Conservation (phyloP, 495 filamentous ascomycete species). For the Xylaria telfairii region DNA sequence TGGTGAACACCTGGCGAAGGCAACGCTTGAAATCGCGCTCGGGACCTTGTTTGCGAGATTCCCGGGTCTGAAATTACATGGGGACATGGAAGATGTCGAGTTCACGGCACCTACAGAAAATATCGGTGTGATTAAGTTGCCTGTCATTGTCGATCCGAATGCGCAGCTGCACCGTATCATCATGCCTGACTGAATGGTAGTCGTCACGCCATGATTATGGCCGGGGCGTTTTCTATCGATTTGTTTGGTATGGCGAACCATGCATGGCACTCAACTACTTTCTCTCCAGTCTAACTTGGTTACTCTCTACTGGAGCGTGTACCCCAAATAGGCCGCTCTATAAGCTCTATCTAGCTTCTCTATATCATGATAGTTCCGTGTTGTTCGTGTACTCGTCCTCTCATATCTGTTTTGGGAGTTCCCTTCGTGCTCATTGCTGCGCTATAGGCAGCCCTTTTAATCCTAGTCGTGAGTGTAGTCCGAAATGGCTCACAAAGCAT, state of each 20-base stretch:
- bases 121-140: constrained; percentile 48
- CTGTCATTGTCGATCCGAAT: constrained; percentile 26
- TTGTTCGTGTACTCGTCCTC: neutral
- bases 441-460: neutral
- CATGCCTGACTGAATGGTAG: neutral
- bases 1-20: constrained; percentile 49
- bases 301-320: neutral
- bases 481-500: neutral
- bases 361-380: neutral
- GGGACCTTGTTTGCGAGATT: constrained; percentile 49
- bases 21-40: constrained; percentile 35
- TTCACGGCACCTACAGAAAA: constrained; percentile 44
- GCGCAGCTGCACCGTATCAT: constrained; percentile 13
- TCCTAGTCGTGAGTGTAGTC: neutral
- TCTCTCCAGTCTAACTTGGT: constrained; percentile 17
- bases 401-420: neutral
- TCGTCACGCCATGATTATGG: neutral
- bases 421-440: neutral
- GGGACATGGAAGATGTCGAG: constrained; percentile 43
- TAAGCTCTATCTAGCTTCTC: neutral
- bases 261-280: neutral
- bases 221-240: neutral
- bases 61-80: constrained; percentile 47
- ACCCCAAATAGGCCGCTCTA: neutral
- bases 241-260: neutral